Evolutionary conservation across 1,284 basidiomycete species (phyloP), one percentile per base, ranked within the genome.

Genomic region (Chalciporus piperatoides): DNA sequence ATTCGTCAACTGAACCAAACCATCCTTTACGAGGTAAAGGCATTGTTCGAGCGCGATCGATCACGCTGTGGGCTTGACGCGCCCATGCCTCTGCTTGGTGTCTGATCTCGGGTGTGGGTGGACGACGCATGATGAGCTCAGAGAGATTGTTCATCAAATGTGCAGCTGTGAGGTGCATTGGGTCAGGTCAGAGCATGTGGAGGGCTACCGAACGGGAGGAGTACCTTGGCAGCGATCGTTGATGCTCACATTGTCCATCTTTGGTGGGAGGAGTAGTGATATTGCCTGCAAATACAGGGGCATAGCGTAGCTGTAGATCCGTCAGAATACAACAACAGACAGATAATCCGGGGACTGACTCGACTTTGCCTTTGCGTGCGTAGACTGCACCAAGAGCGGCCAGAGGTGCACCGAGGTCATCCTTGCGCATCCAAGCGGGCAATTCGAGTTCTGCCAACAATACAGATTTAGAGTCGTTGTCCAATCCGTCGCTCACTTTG

Each of bases 71-170:
- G 1, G 81, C 81, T 53, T 80, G 78, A 37, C 70, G 68, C 1
- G 80, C 79, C 81, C 83, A 84, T 1, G 73, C 65, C 58, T 85
- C 81, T 0, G 85, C 83, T 56, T 82, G 77, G 28, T 72, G 64
- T 33, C 78, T 63, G 24, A 69, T 68, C 30, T 80, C 74, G 0
- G 72, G 68, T 14, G 72, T 71, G 10, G 74, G 70, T 2, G 73
- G 61, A n/a, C 64, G 68, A 33, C 77, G 75, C 52, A 82, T 70
- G 51, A 83, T 71, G 39, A 83, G 66, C 48, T 82, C 80, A 9
- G 82, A 77, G 30, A 89, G 70, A 52, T 80, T 82, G 56, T 76
- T 80, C 85, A 89, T 86, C 11, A 87, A 58, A 44, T 85, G 78
- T 6, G 85, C 84, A n/a, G 78, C 84, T 85, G 53, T n/a, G 43